Percentiles rank a stretch among this genome's conserved stretches.
These are phyloP conservation scores for Begonia masoniana DNA, from an alignment of 306 rosid species.

Conservation along the genomic window DNA sequence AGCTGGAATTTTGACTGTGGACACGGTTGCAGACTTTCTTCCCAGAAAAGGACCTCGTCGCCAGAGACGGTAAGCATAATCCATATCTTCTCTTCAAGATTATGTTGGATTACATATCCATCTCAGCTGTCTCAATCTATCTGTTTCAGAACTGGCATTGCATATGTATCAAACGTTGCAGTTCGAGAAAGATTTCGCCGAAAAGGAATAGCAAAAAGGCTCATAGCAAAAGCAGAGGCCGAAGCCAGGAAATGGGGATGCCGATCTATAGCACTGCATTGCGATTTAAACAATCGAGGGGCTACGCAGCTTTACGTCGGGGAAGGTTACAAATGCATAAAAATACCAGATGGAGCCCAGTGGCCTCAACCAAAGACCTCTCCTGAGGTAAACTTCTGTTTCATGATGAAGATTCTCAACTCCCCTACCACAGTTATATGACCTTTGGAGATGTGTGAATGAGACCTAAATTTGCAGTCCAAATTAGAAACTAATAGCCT, in stretches of 20 bases:
- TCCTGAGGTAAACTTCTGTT: constrained; percentile 57
- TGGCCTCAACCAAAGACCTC: constrained; percentile 97
- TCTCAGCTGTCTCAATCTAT: not conserved
- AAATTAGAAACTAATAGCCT: too few relatives aligned
- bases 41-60: constrained; percentile 75
- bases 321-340: constrained; percentile 67
- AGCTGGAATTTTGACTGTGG: constrained; percentile 83
- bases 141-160: constrained; percentile 73
- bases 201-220: constrained; percentile 74
- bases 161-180: constrained; percentile 94
- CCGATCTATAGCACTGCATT: constrained; percentile 78
- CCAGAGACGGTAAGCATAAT: constrained; percentile 53
- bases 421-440: constrained; percentile 23
- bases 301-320: constrained; percentile 72
- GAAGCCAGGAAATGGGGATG: constrained; percentile 91
- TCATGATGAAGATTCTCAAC: constrained; percentile 96
- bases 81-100: not conserved
- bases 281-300: constrained; percentile 64
- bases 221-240: constrained; percentile 74
- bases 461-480: too few relatives aligned
- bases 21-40: constrained; percentile 90
- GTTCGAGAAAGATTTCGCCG: constrained; percentile 70
- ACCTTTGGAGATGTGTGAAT: constrained; percentile 7
- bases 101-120: too few relatives aligned
- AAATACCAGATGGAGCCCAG: constrained; percentile 84